These are phyloP conservation scores for Chlorella variabilis DNA, from an alignment of 163 green algal genomes.

Conservation along the genomic window DNA sequence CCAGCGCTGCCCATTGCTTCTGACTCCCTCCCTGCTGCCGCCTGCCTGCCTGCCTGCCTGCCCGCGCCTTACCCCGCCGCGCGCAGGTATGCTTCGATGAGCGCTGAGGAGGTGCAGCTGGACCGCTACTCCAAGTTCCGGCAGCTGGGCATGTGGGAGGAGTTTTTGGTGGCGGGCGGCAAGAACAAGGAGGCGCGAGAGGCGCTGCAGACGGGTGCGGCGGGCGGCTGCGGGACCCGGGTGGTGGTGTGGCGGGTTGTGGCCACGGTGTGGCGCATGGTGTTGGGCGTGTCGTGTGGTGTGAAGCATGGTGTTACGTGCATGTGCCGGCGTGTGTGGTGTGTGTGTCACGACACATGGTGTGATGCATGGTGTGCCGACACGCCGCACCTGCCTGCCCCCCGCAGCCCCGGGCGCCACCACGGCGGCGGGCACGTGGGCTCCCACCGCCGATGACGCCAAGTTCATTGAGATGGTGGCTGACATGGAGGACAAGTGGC, in stretches of 20 bases:
- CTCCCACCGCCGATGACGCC: conserved; percentile 76
- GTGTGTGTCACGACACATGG: too few relatives aligned
- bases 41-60: background rate
- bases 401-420: conserved; percentile 64
- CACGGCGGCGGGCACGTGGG: conserved; percentile 85
- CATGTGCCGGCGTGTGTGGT: too few relatives aligned
- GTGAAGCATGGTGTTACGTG: too few relatives aligned
- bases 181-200: conserved; percentile 63
- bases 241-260: too few relatives aligned
- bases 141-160: conserved; percentile 85
- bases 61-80: too few relatives aligned
- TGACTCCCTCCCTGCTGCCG: too few relatives aligned
- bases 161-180: conserved; percentile 83
- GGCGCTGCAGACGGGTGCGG: conserved; percentile 26
- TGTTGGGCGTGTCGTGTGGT: too few relatives aligned
- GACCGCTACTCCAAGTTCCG: conserved; percentile 96
- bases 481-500: conserved; percentile 84
- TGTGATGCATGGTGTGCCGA: too few relatives aligned
- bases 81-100: conserved; percentile 77
- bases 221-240: too few relatives aligned
- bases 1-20: too few relatives aligned
- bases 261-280: too few relatives aligned
- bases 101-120: conserved; percentile 80
- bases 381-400: too few relatives aligned
- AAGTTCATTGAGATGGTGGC: conserved; percentile 79